A percentile compares a stretch with the other conserved stretches of the same genome.
These are phyloP conservation scores for Ocimum tenuiflorum DNA, from an alignment of 257 asterid genomes.

Conservation along the genomic window DNA sequence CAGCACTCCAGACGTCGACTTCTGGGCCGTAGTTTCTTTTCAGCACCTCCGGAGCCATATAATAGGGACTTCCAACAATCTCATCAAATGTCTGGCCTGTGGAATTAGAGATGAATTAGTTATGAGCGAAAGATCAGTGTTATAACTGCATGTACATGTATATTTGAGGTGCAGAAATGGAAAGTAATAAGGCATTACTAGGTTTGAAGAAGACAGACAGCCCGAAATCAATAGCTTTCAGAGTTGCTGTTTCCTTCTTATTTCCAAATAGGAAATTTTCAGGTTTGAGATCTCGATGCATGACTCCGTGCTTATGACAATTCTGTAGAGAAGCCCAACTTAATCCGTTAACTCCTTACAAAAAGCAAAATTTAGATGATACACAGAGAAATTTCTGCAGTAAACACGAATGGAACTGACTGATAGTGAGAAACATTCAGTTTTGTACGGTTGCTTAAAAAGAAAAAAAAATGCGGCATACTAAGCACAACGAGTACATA, in stretches of 20 bases:
- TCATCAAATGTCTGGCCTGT: constrained; percentile 58
- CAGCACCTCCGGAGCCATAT: constrained; percentile 76
- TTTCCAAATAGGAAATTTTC: constrained; percentile 59
- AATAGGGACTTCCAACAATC: constrained; percentile 76
- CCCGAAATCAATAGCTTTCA: constrained; percentile 69
- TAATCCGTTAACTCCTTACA: neutral
- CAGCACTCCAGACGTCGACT: constrained; percentile 73
- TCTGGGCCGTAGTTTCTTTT: constrained; percentile 61
- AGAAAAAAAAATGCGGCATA: too few species aligned
- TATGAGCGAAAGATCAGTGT: neutral
- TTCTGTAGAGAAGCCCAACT: constrained; percentile 25
- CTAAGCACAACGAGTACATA: too few species aligned
- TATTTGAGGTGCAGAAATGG: neutral
- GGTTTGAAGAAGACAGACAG: constrained; percentile 59
- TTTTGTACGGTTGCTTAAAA: too few species aligned
- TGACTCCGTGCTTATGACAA: constrained; percentile 61
- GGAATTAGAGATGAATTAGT: constrained; percentile 17
- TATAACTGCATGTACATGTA: neutral
- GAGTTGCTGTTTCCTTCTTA: constrained; percentile 49
- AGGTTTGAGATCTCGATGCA: constrained; percentile 70
- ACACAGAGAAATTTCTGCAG: neutral
- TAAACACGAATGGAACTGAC: neutral
- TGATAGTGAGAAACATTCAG: too few species aligned
- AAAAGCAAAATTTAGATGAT: neutral
- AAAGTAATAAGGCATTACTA: constrained; percentile 27